Evolutionary conservation across 495 filamentous ascomycete species (phyloP).

Genomic region (Hypoxylon crocopeplum): DNA sequence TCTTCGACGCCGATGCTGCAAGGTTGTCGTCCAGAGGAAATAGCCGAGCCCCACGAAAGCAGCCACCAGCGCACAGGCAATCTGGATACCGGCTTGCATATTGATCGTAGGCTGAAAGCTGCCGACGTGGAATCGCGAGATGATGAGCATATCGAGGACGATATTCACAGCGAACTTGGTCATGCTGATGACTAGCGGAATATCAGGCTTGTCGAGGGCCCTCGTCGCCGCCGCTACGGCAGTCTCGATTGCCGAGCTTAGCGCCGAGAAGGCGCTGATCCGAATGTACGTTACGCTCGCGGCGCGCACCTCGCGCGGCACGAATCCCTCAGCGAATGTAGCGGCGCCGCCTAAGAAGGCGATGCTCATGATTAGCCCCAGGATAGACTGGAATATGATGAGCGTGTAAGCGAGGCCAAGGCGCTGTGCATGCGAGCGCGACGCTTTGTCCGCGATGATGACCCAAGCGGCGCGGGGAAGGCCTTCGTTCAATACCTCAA

Average conservation of each 20-base stretch:
- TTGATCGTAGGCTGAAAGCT: constrained; percentile 61
- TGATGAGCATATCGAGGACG: constrained; percentile 70
- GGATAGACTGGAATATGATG: constrained; percentile 61
- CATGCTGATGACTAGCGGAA: constrained; percentile 72
- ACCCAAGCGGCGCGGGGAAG: constrained; percentile 73
- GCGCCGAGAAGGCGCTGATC: constrained; percentile 65
- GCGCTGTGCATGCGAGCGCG: constrained; percentile 58
- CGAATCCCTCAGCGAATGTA: constrained; percentile 66
- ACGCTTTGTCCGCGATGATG: constrained; percentile 70
- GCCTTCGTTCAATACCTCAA: constrained; percentile 76
- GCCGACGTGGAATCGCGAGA: constrained; percentile 71
- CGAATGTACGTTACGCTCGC: constrained; percentile 69
- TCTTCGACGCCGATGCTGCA: constrained; percentile 12
- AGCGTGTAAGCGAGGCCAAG: constrained; percentile 69
- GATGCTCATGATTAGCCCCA: constrained; percentile 68
- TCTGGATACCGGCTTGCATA: constrained; percentile 67
- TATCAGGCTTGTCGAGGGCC: constrained; percentile 74
- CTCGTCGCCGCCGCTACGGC: constrained; percentile 68
- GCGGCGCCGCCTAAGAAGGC: constrained; percentile 63
- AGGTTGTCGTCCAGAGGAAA: constrained; percentile 57
- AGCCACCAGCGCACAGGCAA: constrained; percentile 65
- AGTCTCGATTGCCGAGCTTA: constrained; percentile 69
- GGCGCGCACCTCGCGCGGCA: constrained; percentile 63
- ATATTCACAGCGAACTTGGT: constrained; percentile 72
- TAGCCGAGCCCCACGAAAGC: constrained; percentile 65